Conservation (phyloP, 176 grass and related monocot species). For the Triticum turgidum region DNA sequence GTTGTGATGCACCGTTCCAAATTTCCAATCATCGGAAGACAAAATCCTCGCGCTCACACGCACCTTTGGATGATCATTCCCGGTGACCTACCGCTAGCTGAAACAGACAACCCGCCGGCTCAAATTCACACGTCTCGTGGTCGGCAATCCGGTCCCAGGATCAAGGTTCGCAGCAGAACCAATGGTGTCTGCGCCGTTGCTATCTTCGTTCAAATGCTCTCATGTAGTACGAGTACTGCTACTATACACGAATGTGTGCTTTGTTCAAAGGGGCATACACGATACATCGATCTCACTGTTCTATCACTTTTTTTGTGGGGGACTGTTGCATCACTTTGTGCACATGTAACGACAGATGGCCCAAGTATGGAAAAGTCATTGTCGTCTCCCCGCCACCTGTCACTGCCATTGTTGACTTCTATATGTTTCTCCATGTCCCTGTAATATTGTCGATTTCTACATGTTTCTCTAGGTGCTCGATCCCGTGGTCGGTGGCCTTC, state of each 20-base stretch:
- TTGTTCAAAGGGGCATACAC: neutral
- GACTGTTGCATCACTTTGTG: too few relatives aligned
- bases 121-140: neutral
- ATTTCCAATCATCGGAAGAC: constrained; percentile 10
- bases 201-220: neutral
- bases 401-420: too few relatives aligned
- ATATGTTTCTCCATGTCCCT: too few relatives aligned
- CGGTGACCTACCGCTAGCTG: constrained; percentile 26
- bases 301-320: neutral
- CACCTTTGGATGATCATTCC: constrained; percentile 14
- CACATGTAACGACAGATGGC: too few relatives aligned
- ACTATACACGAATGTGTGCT: neutral
- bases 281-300: neutral
- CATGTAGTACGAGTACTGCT: too few relatives aligned
- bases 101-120: constrained; percentile 29
- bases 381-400: too few relatives aligned
- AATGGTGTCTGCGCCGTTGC: neutral
- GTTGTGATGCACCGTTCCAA: neutral
- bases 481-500: too few relatives aligned
- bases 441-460: too few relatives aligned
- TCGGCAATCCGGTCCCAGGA: neutral
- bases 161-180: neutral
- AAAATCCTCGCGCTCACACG: constrained; percentile 45
- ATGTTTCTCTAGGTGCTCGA: too few relatives aligned
- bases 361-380: too few relatives aligned